Base-by-base conservation (phyloP, 2,329 filamentous ascomycete genomes). In the Cladophialophora exuberans region DNA sequence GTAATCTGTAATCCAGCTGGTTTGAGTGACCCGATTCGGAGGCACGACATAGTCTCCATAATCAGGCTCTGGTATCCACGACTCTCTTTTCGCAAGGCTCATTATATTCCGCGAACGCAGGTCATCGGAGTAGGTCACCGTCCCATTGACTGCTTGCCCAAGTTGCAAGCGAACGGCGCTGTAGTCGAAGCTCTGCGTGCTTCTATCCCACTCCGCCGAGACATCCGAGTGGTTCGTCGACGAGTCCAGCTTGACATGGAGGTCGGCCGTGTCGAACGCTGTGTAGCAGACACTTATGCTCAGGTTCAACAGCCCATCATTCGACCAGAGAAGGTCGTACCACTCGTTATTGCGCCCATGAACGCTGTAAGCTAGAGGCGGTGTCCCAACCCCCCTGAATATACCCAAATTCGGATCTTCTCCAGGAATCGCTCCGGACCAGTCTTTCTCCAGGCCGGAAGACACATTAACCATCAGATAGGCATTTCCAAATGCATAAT, bases 1-100 rank as follows among this genome's bases (percentile, higher is more conserved):
- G 15, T 47, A 47, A 30, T 47, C 44, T 5, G 44, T 35, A 10
- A 47, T 47, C 44, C 44, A 47, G n/a, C 44, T 47, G 7, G 44
- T 47, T 30, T 33, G n/a, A 6, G 44, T 47, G 26, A 47, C 44
- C 9, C 44, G 44, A 15, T 47, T 35, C 1, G 13, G 20, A n/a
- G 44, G 28, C 4, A 33, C 26, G n/a, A 47, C 11, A n/a, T 47
- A 36, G 15, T 47, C 44, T 6, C 44, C 44, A 35, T 18, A 47
- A 33, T 47, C 44, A 18, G 44, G 44, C 44, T 47, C 44, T 2
- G 44, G 44, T 10, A 47, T 33, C 44, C 44, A 47, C 13, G 44
- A 47, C 6, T 20, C 31, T 47, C 44, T 22, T n/a, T 22, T 47
- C 15, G 13, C 26, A n/a, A 47, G 44, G 3, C 10, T 33, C 44